Base-by-base conservation (phyloP, 805 yeast species). In the Hanseniaspora vineae region DNA sequence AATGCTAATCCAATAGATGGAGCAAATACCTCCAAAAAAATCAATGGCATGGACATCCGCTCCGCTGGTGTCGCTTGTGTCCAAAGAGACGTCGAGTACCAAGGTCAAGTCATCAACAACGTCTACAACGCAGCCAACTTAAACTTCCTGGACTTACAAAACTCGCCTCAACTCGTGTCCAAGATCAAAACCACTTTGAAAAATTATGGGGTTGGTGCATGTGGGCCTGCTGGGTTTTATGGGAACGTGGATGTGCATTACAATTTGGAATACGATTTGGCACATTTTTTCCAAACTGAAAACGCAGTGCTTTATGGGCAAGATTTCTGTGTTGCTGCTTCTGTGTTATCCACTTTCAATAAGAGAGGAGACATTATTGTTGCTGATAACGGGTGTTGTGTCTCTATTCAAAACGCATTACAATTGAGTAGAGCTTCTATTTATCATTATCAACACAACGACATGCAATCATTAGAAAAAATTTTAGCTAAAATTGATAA, bases 191-290 rank as follows among this genome's bases (percentile, higher is more conserved):
- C 68, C 31, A 71, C 78, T 19, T 78, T 92, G 51, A 69, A 70
- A 44, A 70, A 71, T 49, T 78, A 83, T 50, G 98, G 98, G 61
- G 97, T 92, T 46, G 98, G 98, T 53, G 90, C 97, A 0, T 92
- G 98, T 70, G 96, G 97, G 39, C 97, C 98, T 5, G 95, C 97
- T 42, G 95, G 95, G 49, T 92, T 92, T 58, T 92, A 89, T 64
- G 98, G 98, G 51, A 84, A 88, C 51, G 96, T 88, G 65, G 96
- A 88, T 60, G 87, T 81, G 42, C 98, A 92, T 60, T 80, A 79
- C 48, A 73, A 81, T 56, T 71, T 85, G 49, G 95, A 88, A 62
- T 78, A 78, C 56, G 83, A 79, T 52, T 66, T 92, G 50, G 79
- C 96, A 12, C 62, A 69, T 32, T 90, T 79, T 59, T 77, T 90